These are phyloP conservation scores for Lentinula guzmanii DNA, from an alignment of 768 basidiomycete genomes.

Conservation along the genomic window DNA sequence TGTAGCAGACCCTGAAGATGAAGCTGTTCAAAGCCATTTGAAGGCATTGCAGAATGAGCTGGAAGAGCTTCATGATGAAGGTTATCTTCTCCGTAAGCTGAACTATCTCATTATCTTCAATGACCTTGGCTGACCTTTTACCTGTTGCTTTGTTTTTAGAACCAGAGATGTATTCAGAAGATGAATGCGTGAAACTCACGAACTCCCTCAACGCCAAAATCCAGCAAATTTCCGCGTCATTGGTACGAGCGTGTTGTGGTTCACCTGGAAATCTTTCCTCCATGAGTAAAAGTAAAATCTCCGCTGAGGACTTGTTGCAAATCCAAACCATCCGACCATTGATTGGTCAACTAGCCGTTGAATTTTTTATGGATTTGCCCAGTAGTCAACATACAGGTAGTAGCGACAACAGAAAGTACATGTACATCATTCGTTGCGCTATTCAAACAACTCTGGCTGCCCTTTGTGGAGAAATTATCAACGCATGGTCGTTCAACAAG, in stretches of 20 bases:
- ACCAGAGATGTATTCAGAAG: not conserved
- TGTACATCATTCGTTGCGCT: not conserved
- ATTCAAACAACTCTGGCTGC: not conserved
- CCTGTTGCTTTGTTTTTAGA: not conserved
- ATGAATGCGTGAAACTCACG: not conserved
- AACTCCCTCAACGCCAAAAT: not conserved
- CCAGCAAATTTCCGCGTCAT: not conserved
- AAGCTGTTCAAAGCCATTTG: not conserved
- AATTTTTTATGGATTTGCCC: not conserved
- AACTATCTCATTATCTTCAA: no score
- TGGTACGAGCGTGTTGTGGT: not conserved
- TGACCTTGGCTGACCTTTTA: no score
- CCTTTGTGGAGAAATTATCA: not conserved
- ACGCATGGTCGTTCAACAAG: not conserved
- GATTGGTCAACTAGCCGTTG: not conserved
- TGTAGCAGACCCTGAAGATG: not conserved
- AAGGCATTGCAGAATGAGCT: not conserved
- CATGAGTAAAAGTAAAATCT: not conserved
- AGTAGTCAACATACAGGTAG: not conserved
- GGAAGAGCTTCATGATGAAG: not conserved
- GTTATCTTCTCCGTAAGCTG: not conserved
- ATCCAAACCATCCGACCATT: not conserved
- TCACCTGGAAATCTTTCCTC: not conserved
- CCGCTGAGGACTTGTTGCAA: not conserved
- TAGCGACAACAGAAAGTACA: not conserved